Evolutionary conservation across 768 basidiomycete species (phyloP), one percentile per base, ranked within the genome.

Genomic region (Phylloporus sp.): DNA sequence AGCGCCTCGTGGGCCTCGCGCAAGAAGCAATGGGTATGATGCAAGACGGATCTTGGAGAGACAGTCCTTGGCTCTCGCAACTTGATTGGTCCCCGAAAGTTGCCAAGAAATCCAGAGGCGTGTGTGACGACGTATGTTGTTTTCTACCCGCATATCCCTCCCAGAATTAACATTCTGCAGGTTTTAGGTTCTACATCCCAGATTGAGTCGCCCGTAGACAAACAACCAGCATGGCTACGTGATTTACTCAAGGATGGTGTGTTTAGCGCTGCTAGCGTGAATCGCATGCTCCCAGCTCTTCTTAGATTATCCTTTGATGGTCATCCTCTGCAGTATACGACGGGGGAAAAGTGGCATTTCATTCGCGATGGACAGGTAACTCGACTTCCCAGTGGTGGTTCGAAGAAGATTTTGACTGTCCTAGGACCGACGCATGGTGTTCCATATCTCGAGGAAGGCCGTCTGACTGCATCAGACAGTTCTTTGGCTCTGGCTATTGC

Each of bases 31-130:
- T 75, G 58, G 59, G 47, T 8, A 56, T 86, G 69, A 74, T 80
- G 72, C 69, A 73, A 11, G 67, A 70, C 43, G 80, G 72, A 27
- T 68, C 64, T 44, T 92, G 84, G 87, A 80, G 76, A 64, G 74
- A 77, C 3, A 88, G 92, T 67, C 82, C 83, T 7, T 97, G 93
- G 92, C 69, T 95, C 13, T 79, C 76, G 44, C 97, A 99, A 67
- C 74, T 98, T 51, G 95, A 99, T 65, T 98, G 97, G 97, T 85
- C 90, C 1, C 91, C 91, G 1, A 97, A 98, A 68, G 74, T 78
- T 6, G 84, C 82, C 0, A 78, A 80, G 32, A 82, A 83, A 65
- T 83, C 85, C 9, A 75, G 89, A 62, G 88, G 88, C 0, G 63
- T 88, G 8, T 49, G 68, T 15, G 53, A 64, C 2, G 20, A 42